Evolutionary conservation across 2,329 filamentous ascomycete species (phyloP).

Genomic region (Fusarium albidum): DNA sequence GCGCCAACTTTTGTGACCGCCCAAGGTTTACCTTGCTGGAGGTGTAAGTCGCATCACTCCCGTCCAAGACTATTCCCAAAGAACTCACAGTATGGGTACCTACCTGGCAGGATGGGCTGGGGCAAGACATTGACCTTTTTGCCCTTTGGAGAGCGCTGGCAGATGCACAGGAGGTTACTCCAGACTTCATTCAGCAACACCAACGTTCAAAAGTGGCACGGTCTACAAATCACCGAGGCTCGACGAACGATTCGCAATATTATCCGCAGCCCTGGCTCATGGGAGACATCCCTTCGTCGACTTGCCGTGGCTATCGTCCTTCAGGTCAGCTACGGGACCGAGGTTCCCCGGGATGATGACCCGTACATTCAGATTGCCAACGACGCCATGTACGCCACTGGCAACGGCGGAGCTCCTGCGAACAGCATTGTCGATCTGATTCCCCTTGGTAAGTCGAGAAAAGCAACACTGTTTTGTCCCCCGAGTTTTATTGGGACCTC

Average conservation of each 20-base stretch:
- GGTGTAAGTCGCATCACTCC: conserved; percentile 36
- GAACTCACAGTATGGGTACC: background rate
- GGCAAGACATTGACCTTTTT: conserved; percentile 56
- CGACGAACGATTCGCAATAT: conserved; percentile 33
- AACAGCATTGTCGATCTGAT: conserved; percentile 55
- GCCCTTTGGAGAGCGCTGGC: conserved; percentile 51
- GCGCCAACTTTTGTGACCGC: conserved; percentile 53
- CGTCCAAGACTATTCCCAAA: background rate
- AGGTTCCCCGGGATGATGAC: conserved; percentile 41
- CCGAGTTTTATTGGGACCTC: background rate
- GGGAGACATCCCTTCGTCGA: conserved; percentile 40
- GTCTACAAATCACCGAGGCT: conserved; percentile 37
- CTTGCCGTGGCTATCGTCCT: conserved; percentile 45
- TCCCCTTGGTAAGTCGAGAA: conserved; percentile 43
- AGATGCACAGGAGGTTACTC: conserved; percentile 52
- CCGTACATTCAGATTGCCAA: conserved; percentile 43
- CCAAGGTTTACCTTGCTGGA: conserved; percentile 53
- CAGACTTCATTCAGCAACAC: conserved; percentile 53
- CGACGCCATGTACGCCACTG: conserved; percentile 43
- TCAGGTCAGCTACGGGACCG: conserved; percentile 44
- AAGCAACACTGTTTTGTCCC: background rate
- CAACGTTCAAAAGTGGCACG: conserved; percentile 41
- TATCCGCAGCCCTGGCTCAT: conserved; percentile 28
- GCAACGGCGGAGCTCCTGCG: conserved; percentile 43
- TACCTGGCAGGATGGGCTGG: conserved; percentile 52